Percentiles rank a stretch among this genome's conserved stretches.
These are phyloP conservation scores for Sclerotinia trifoliorum DNA, from an alignment of 2,329 filamentous ascomycete species.

Conservation along the genomic window DNA sequence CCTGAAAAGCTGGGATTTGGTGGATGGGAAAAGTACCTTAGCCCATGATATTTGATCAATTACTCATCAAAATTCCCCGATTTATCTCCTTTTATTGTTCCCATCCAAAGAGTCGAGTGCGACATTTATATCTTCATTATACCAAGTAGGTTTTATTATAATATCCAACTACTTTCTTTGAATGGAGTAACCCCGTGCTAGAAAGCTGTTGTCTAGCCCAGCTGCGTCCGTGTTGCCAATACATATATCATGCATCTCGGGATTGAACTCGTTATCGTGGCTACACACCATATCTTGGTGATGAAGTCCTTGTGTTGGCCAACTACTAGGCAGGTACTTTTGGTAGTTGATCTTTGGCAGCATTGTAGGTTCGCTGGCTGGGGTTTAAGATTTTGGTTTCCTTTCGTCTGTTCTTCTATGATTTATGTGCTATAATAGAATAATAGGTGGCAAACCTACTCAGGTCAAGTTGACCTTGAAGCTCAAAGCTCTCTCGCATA, in stretches of 20 bases:
- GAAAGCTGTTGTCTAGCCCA: too few species aligned
- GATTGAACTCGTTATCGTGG: not conserved
- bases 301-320: not conserved
- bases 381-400: too few species aligned
- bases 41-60: slow-evolving; percentile 5
- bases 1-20: not conserved
- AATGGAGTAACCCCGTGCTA: not conserved
- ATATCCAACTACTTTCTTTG: not conserved
- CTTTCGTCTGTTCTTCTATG: not conserved
- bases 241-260: slow-evolving; percentile 1
- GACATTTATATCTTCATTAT: not conserved
- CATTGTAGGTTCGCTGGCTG: too few species aligned
- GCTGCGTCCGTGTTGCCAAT: too few species aligned
- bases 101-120: too few species aligned
- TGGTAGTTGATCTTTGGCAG: too few species aligned
- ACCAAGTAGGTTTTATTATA: not conserved
- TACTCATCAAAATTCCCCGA: not conserved
- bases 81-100: too few species aligned
- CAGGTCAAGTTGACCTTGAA: not conserved
- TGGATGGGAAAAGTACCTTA: not conserved
- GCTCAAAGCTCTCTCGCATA: too few species aligned
- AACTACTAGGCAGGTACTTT: too few species aligned
- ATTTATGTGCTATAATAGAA: not conserved
- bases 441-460: too few species aligned
- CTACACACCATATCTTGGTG: not conserved